Base-by-base conservation (phyloP, 805 yeast genomes). In the Saturnispora mendoncae region DNA sequence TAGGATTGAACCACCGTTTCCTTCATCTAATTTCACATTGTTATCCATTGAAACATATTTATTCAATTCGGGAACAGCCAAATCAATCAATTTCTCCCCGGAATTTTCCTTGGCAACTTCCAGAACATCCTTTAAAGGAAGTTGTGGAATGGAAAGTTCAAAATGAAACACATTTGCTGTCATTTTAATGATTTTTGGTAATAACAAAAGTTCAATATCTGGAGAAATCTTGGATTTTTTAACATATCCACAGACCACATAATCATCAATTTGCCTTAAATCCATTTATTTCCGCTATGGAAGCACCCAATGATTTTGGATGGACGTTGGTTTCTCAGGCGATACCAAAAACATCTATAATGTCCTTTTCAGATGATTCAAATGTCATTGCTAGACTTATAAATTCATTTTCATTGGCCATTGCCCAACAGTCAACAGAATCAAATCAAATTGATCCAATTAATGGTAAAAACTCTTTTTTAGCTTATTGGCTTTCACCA, bases 401-500 rank as follows among this genome's bases (percentile, higher is more conserved):
- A 15, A 57, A 55, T 18, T 48, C 59, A 9, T 55, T 62, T 35
- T 46, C 58, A 9, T 50, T 50, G 33, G 68, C 68, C 35, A 61
- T 66, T 5, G 38, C 52, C 24, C 58, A 58, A 36, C 66, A 60
- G 42, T 53, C 65, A 4, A 53, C 44, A 13, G 62, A 55, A 37
- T 38, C 56, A 6, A 58, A 53, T 12, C 49, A 68, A 51, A 15
- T 23, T 23, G 42, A 39, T 20, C n/a, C 23, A 10, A 15, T 26
- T 4, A 18, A 24, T 17, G 48, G 62, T 32, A 43, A 53, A 32
- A 55, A 68, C 57, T 64, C 72, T 48, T 64, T 76, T 71, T 53
- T 69, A 38, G 61, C 66, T 20, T 74, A 72, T 49, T 65, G 74
- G 46, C 55, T 70, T 13, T 67, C 75, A 10, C 69, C 71, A 0